These are phyloP conservation scores for Tuber magnatum DNA, from an alignment of 495 filamentous ascomycete genomes.

Conservation along the genomic window DNA sequence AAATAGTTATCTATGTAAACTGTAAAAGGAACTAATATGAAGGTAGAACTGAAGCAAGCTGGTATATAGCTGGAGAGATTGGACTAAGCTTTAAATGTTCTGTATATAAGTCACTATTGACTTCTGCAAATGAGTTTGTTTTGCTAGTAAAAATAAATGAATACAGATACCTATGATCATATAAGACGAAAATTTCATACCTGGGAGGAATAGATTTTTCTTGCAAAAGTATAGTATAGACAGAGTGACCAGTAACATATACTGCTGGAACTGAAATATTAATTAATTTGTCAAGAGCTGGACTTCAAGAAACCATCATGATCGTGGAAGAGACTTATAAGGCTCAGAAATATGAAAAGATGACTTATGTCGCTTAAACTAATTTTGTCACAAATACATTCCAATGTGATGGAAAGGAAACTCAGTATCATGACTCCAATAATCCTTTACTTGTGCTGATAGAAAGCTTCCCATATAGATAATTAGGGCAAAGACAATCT, in stretches of 20 bases:
- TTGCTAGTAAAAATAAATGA: not conserved
- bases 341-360: slow-evolving; percentile 9
- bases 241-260: not conserved
- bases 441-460: too few relatives aligned
- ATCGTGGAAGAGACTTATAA: not conserved
- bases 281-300: too few relatives aligned
- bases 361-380: slow-evolving; percentile 1
- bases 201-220: slow-evolving; percentile 13
- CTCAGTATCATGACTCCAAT: too few relatives aligned
- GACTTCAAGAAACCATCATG: slow-evolving; percentile 6
- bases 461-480: too few relatives aligned
- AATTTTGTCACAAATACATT: not conserved
- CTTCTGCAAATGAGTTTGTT: not conserved
- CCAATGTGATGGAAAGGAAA: too few relatives aligned
- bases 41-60: not conserved
- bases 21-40: not conserved
- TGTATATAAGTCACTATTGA: not conserved
- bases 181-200: too few relatives aligned
- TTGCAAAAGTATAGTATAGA: slow-evolving; percentile 9
- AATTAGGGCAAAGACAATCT: too few relatives aligned
- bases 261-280: too few relatives aligned
- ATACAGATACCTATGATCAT: not conserved
- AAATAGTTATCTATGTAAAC: not conserved
- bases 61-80: not conserved
- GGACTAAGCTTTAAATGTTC: not conserved